A percentile compares a stretch with the other conserved stretches of the same genome.
phyloP scores from a whole-genome alignment of 805 yeast species.

The Candida boleticola region DNA sequence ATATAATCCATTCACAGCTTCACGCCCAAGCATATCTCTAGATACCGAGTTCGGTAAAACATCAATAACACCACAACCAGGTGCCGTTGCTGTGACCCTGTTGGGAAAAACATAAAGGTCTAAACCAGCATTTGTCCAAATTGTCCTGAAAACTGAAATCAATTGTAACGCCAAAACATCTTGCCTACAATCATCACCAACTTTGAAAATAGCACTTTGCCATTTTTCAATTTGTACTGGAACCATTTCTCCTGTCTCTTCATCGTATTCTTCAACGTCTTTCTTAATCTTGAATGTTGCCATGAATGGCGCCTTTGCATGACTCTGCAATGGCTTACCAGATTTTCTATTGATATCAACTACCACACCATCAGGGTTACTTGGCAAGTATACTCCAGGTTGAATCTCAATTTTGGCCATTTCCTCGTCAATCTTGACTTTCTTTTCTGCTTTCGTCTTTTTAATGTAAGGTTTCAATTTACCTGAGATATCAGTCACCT shows the following conservation, averaged over 20 bases:
- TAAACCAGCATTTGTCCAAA: conserved; percentile 84
- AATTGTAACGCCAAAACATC: conserved; percentile 92
- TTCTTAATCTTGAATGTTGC: conserved; percentile 87
- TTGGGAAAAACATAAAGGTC: conserved; percentile 92
- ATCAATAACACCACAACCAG: conserved; percentile 99
- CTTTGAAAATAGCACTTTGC: conserved; percentile 97
- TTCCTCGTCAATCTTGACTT: conserved; percentile 92
- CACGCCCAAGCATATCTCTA: conserved; percentile 98
- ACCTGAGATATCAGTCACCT: conserved; percentile 91
- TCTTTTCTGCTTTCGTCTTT: conserved; percentile 93
- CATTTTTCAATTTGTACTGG: conserved; percentile 58
- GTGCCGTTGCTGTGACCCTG: conserved; percentile 97
- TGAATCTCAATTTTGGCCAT: conserved; percentile 74
- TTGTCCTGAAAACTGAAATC: conserved; percentile 85
- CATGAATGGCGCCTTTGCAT: conserved; percentile 98
- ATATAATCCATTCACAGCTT: conserved; percentile 94
- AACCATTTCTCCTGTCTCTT: conserved; percentile 26
- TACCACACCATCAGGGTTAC: conserved; percentile 94
- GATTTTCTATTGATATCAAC: conserved; percentile 88
- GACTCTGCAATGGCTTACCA: conserved; percentile 94
- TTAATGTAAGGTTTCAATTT: conserved; percentile 92
- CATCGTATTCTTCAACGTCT: conserved; percentile 46
- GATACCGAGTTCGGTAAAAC: conserved; percentile 93
- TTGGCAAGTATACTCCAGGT: conserved; percentile 88
- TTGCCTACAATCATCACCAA: conserved; percentile 98